A percentile compares a stretch with the other conserved stretches of the same genome.
Evolutionary conservation across 2,329 filamentous ascomycete species (phyloP).

Genomic region (Zymoseptoria ardabiliae): DNA sequence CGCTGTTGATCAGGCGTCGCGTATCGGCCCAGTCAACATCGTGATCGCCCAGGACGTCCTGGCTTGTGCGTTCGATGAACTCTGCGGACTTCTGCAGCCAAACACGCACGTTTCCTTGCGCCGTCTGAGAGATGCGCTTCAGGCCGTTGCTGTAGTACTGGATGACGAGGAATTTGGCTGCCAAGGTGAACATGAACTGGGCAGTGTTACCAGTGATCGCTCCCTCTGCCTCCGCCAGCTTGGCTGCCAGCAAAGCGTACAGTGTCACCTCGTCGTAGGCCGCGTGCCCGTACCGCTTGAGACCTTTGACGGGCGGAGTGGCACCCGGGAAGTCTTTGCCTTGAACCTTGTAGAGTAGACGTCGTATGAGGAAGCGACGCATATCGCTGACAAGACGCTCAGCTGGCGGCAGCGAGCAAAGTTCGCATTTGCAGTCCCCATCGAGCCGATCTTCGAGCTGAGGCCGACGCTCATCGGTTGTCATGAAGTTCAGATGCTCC

Average conservation of each 20-base stretch:
- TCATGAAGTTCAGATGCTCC: not conserved
- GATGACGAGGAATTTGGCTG: not conserved
- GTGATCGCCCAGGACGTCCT: not conserved
- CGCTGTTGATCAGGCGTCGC: not conserved
- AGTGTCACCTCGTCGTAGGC: not conserved
- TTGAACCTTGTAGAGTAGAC: not conserved
- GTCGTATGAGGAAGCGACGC: conserved; percentile 3
- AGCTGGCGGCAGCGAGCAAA: not conserved
- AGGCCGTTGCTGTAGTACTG: not conserved
- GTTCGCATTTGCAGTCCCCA: not conserved
- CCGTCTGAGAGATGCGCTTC: not conserved
- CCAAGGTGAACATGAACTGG: not conserved
- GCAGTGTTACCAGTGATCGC: not conserved
- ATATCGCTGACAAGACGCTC: conserved; percentile 1
- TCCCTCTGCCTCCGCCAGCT: not conserved
- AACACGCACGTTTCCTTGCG: not conserved
- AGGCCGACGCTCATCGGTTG: not conserved
- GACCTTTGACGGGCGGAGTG: not conserved
- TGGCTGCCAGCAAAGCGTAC: not conserved
- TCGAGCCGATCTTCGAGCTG: not conserved
- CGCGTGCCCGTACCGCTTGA: not conserved
- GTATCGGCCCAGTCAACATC: not conserved
- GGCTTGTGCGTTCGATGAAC: not conserved
- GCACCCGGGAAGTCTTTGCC: not conserved
- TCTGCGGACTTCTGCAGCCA: conserved; percentile 3